phyloP scores from a whole-genome alignment of 2,329 filamentous ascomycete genomes.

The Zymoseptoria pseudotritici region DNA sequence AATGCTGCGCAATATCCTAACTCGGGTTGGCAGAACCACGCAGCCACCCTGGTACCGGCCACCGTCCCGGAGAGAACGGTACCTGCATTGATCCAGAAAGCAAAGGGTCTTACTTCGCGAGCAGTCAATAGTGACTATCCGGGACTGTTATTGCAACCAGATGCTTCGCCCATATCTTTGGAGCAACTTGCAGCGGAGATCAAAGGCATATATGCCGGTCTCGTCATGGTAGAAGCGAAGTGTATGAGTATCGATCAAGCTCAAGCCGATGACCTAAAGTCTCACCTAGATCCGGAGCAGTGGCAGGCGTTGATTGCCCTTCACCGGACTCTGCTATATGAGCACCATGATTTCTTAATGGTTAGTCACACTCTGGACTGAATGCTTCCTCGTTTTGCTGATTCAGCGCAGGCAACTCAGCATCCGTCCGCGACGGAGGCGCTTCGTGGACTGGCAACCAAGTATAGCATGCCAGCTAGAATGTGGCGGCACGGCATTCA shows the following conservation, averaged over 20 bases:
- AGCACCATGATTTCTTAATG: slow-evolving; percentile 56
- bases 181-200: slow-evolving; percentile 76
- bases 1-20: background rate
- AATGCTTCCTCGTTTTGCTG: background rate
- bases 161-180: slow-evolving; percentile 52
- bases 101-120: background rate
- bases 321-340: slow-evolving; percentile 56
- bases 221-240: slow-evolving; percentile 81
- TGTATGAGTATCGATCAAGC: slow-evolving; percentile 75
- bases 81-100: background rate
- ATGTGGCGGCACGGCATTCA: slow-evolving; percentile 93
- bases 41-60: background rate
- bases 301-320: slow-evolving; percentile 79
- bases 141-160: slow-evolving; percentile 19
- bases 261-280: slow-evolving; percentile 48
- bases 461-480: slow-evolving; percentile 83
- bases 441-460: slow-evolving; percentile 61
- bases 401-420: slow-evolving; percentile 54
- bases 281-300: slow-evolving; percentile 53
- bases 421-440: slow-evolving; percentile 69
- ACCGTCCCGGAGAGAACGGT: background rate
- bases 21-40: slow-evolving; percentile 1
- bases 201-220: slow-evolving; percentile 71
- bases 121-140: slow-evolving; percentile 6
- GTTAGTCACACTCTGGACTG: slow-evolving; percentile 4